Conservation (phyloP, 1,284 basidiomycete species). For the Moesziomyces sp. region DNA sequence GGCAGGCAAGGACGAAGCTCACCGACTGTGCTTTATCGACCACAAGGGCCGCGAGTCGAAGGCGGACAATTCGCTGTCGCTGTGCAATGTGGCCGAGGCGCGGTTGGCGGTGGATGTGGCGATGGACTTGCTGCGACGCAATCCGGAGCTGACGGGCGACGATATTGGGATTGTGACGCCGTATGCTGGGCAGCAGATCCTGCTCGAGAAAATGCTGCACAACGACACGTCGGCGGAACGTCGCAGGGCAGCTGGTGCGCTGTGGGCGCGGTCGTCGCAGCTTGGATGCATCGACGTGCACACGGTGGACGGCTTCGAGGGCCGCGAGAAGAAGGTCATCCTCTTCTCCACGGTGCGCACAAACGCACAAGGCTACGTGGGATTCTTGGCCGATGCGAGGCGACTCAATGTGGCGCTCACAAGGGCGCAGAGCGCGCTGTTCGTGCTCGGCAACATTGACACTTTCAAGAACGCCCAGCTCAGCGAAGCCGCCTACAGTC, state of each 20-base stretch:
- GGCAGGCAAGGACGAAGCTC: not conserved
- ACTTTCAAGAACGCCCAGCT: slow-evolving; percentile 72
- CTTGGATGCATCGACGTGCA: slow-evolving; percentile 80
- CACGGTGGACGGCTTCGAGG: slow-evolving; percentile 94
- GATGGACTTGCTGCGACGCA: slow-evolving; percentile 53
- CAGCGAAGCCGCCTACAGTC: slow-evolving; percentile 47
- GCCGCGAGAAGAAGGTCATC: slow-evolving; percentile 94
- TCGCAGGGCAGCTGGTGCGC: slow-evolving; percentile 11
- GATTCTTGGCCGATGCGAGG: slow-evolving; percentile 92
- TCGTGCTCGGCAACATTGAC: slow-evolving; percentile 84
- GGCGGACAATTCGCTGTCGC: slow-evolving; percentile 50
- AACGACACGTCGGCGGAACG: slow-evolving; percentile 35
- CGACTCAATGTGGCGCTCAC: slow-evolving; percentile 97
- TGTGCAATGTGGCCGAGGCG: slow-evolving; percentile 57
- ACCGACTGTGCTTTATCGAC: slow-evolving; percentile 49
- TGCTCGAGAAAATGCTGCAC: slow-evolving; percentile 56
- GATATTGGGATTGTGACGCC: slow-evolving; percentile 65
- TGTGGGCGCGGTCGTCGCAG: slow-evolving; percentile 30
- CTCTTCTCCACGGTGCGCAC: slow-evolving; percentile 91
- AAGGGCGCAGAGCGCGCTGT: slow-evolving; percentile 85
- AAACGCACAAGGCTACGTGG: slow-evolving; percentile 76
- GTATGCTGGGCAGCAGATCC: slow-evolving; percentile 59
- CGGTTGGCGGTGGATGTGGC: slow-evolving; percentile 64
- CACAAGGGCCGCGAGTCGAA: slow-evolving; percentile 50
- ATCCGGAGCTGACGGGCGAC: slow-evolving; percentile 47